Base-by-base conservation (phyloP, 805 yeast genomes). In the Lachancea nothofagi region DNA sequence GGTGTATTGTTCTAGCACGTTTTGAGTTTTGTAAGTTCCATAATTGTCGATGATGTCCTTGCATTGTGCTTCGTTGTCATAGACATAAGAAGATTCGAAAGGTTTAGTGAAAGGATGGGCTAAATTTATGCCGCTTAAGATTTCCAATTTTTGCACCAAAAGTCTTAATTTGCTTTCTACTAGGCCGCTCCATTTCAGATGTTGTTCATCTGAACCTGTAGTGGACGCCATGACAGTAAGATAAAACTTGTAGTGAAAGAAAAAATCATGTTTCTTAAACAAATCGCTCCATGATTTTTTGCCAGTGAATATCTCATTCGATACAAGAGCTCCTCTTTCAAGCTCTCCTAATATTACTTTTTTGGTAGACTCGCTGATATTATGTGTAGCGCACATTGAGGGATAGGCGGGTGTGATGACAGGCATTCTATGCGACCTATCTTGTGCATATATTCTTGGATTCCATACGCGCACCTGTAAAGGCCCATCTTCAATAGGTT, bases 351-450 rank as follows among this genome's bases (percentile, higher is more conserved):
- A 56, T 25, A 93, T 85, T 17, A 93, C 76, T 51, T 75, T 77
- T 61, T 86, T 90, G 0, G 97, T 90, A 0, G 97, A 87, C 13
- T 75, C 77, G 2, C 95, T 81, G 32, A 93, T 89, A 59, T 93
- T 93, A 61, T 93, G 98, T 1, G 98, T 93, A 0, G 98, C 96
- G 65, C 98, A 93, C 98, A 93, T 93, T 1, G 97, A 89, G n/a
- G 64, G 64, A 36, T 59, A 59, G 14, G 41, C 41, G 0, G 98
- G 98, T 0, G 98, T 93, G 43, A 93, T 93, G 8, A 93, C 95
- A 0, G 98, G 98, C 98, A 93, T 93, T 50, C 80, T 71, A 62
- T 93, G 98, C 24, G 78, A 77, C 44, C 95, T 75, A 61, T 93
- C 98, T 51, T 79, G 86, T 1, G 93, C 82, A 57, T 93, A 93